Base-by-base conservation (phyloP, 257 asterid species). In the Solanum commersonii region DNA sequence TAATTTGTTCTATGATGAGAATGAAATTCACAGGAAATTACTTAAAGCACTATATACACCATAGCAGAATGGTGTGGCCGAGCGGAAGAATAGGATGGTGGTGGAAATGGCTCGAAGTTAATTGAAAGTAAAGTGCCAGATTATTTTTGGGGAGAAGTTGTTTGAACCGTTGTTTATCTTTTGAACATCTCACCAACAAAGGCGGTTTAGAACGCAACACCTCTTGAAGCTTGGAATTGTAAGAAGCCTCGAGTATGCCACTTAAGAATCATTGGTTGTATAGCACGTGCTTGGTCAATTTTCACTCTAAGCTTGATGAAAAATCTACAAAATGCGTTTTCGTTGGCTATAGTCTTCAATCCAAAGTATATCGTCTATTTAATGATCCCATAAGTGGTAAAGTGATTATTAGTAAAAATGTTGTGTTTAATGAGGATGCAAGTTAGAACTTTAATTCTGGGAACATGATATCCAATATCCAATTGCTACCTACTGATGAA, bases 71-170 rank as follows among this genome's bases (percentile, higher is more conserved):
- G n/a, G 13, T 29, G 77, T 70, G 37, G 23, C 67, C 2, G 88
- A 88, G 14, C 4, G 84, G 15, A 85, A 89, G 14, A 89, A 91
- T 31, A 29, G 42, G 16, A 90, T 87, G 8, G 16, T 91, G 13
- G 85, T 88, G 5, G 88, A 89, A 4, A 87, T 90, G 89, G 79
- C 52, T 3, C 20, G 89, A 72, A 83, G 85, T 35, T 52, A 65
- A 81, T 9, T 83, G 11, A 8, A 23, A 14, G 40, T 14, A 5
- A 68, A 18, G 22, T 35, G 10, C 35, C 67, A 6, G 56, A 85
- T 40, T 35, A 59, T 2, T 84, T 87, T 31, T 85, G 89, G 92
- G 84, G 71, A 1, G 86, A 91, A 72, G 87, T 13, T 5, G 82
- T 87, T 9, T 25, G n/a, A 11, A 78, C 56, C 23, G 8, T 60